Percentiles rank a stretch among this genome's conserved stretches.
Conservation (phyloP, 768 basidiomycete genomes). For the Boletus subcaerulescens region DNA sequence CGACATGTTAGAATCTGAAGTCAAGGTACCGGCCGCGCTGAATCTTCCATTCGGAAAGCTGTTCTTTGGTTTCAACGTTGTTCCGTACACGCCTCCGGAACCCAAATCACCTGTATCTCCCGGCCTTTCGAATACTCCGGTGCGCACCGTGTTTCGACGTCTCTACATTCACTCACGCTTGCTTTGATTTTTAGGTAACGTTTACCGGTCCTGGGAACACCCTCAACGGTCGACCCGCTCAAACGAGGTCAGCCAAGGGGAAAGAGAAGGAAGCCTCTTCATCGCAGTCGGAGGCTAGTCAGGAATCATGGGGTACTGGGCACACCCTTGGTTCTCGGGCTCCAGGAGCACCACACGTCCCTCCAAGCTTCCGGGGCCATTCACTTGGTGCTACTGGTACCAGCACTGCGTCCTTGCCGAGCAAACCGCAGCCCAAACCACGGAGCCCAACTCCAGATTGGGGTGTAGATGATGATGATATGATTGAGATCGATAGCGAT, state of each 20-base stretch:
- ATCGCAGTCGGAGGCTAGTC: constrained; percentile 29
- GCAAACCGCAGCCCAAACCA: constrained; percentile 37
- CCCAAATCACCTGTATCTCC: constrained; percentile 25
- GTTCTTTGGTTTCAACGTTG: constrained; percentile 92
- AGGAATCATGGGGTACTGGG: constrained; percentile 45
- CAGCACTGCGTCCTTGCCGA: constrained; percentile 44
- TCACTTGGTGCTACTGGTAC: constrained; percentile 52
- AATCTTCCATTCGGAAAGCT: constrained; percentile 90
- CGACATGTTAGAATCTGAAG: constrained; percentile 66
- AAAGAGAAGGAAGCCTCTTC: constrained; percentile 47
- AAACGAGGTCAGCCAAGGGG: constrained; percentile 43
- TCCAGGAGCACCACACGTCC: constrained; percentile 22
- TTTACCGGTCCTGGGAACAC: constrained; percentile 71
- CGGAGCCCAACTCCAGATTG: constrained; percentile 76
- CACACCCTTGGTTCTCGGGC: constrained; percentile 46
- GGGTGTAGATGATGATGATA: constrained; percentile 81
- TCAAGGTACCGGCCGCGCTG: constrained; percentile 84
- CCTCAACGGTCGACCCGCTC: constrained; percentile 51
- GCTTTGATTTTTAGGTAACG: constrained; percentile 30
- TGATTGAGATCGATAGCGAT: constrained; percentile 85
- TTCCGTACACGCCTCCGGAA: constrained; percentile 59
- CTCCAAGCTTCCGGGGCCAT: constrained; percentile 33
- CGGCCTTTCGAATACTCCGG: constrained; percentile 27
- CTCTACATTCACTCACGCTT: not conserved
- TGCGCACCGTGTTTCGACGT: constrained; percentile 17